Conservation (phyloP, 164 flowering plant species). For the Saururus chinensis region DNA sequence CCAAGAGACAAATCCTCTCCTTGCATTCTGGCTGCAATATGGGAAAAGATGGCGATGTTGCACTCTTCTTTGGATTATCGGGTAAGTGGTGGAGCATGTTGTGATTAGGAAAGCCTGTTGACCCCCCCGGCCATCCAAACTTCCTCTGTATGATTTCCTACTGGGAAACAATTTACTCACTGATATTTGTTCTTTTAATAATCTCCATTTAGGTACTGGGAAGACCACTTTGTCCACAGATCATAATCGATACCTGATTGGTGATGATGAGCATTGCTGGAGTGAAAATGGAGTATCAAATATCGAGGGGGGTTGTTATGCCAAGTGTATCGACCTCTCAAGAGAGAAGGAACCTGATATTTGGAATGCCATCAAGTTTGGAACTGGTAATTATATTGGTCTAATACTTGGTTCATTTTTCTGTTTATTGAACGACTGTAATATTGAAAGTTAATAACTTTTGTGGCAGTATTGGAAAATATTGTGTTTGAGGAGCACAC, state of each 20-base stretch:
- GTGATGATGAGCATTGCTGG: constrained; percentile 99
- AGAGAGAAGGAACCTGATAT: constrained; percentile 97
- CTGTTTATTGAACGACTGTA: too few species aligned
- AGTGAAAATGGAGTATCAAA: constrained; percentile 94
- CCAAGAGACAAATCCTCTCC: constrained; percentile 89
- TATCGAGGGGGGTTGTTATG: constrained; percentile 98
- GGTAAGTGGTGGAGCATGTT: constrained; percentile 30
- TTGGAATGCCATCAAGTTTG: constrained; percentile 96
- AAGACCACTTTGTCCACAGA: constrained; percentile 97
- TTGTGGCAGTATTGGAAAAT: constrained; percentile 75
- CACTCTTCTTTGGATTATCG: constrained; percentile 98
- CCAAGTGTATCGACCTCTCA: constrained; percentile 83
- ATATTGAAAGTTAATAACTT: not conserved
- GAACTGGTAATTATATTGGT: constrained; percentile 48
- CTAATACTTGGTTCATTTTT: not conserved
- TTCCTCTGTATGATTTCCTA: not conserved
- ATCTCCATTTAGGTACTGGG: constrained; percentile 62
- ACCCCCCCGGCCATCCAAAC: not conserved
- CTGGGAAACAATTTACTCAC: not conserved
- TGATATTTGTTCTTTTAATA: not conserved
- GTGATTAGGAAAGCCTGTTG: not conserved
- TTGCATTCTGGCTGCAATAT: constrained; percentile 97
- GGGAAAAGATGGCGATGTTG: constrained; percentile 96
- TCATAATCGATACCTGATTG: constrained; percentile 76
- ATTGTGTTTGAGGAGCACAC: constrained; percentile 95